Evolutionary conservation across 2,329 filamentous ascomycete genomes (phyloP).

Genomic region (Diaporthe eres): DNA sequence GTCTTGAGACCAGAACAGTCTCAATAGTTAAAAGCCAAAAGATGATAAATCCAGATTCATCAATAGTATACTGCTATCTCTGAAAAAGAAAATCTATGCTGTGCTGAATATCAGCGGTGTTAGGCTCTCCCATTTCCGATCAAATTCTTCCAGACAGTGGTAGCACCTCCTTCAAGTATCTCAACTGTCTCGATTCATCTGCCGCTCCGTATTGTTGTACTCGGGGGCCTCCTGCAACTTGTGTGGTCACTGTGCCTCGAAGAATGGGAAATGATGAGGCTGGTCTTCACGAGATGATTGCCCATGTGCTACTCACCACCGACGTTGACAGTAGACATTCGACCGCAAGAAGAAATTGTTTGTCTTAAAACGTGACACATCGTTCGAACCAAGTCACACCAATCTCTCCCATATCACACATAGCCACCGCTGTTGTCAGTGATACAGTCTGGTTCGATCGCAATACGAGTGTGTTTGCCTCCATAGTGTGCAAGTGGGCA

Average conservation of each 20-base stretch:
- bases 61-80: neutral
- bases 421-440: neutral
- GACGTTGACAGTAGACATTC: neutral
- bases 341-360: neutral
- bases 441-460: neutral
- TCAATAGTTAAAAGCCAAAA: accelerated
- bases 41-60: neutral
- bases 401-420: neutral
- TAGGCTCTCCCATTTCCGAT: neutral
- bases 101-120: too few species aligned
- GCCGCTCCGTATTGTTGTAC: neutral
- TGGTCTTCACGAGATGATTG: neutral
- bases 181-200: too few species aligned
- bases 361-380: neutral
- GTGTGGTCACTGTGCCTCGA: neutral
- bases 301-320: neutral
- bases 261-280: neutral
- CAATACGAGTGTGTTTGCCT: neutral
- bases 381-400: neutral
- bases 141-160: neutral
- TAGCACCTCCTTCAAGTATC: neutral
- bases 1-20: neutral
- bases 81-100: neutral
- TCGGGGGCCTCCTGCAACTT: neutral
- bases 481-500: neutral